Conservation (phyloP, 2,329 filamentous ascomycete genomes). For the Beauveria bassiana region DNA sequence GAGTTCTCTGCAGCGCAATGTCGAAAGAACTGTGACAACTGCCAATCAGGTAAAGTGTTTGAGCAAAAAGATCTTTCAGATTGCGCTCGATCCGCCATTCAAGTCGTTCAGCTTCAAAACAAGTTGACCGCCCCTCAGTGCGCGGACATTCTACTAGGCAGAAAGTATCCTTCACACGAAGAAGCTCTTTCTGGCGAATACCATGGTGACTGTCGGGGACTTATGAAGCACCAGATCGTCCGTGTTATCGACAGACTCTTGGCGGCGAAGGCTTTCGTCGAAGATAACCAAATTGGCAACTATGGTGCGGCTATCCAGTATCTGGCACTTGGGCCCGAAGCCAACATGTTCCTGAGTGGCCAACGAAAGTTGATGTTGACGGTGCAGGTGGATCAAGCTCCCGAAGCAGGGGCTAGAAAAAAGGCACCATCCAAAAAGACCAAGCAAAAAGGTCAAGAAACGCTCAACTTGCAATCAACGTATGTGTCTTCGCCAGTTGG, state of each 20-base stretch:
- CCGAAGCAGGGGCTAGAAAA: conserved; percentile 8
- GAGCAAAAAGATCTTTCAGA: conserved; percentile 69
- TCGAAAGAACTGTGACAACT: conserved; percentile 78
- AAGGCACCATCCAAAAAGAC: conserved; percentile 19
- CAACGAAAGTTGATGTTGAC: conserved; percentile 38
- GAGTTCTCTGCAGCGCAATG: conserved; percentile 67
- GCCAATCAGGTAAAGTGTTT: conserved; percentile 63
- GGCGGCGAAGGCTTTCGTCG: conserved; percentile 63
- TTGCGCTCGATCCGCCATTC: conserved; percentile 63
- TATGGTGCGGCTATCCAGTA: conserved; percentile 68
- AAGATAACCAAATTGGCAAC: conserved; percentile 50
- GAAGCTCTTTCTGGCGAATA: conserved; percentile 43
- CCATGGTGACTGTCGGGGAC: conserved; percentile 59
- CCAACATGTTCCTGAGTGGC: conserved; percentile 35
- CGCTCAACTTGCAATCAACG: conserved; percentile 35
- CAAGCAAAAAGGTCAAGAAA: conserved; percentile 26
- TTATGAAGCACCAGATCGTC: conserved; percentile 71
- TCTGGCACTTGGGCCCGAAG: conserved; percentile 40
- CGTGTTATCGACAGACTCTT: conserved; percentile 74
- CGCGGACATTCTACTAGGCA: conserved; percentile 75
- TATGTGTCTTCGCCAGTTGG: conserved; percentile 47
- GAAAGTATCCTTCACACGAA: conserved; percentile 47
- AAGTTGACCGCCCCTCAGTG: conserved; percentile 70
- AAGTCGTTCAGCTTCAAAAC: conserved; percentile 53
- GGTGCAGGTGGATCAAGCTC: conserved; percentile 24